Evolutionary conservation across 306 rosid species (phyloP).

Genomic region (Cucumis melo): DNA sequence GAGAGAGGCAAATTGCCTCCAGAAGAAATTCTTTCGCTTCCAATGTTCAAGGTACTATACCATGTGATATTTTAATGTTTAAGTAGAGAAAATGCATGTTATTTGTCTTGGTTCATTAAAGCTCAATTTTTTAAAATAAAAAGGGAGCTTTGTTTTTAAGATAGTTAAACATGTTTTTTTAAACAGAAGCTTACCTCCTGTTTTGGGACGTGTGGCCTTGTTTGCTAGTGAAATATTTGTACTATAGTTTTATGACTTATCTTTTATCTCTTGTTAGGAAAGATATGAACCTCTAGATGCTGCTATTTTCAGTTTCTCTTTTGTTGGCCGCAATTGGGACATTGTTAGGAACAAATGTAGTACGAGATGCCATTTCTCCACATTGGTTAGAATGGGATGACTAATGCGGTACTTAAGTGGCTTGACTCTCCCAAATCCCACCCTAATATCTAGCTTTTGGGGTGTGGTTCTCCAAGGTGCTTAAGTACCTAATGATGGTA

Average conservation of each 20-base stretch:
- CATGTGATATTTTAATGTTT: constrained; percentile 1
- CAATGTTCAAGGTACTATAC: constrained; percentile 74
- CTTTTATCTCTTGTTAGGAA: neutral
- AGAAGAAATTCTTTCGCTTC: constrained; percentile 82
- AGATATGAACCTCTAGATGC: neutral
- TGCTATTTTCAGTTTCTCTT: neutral
- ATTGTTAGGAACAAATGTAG: too few relatives aligned
- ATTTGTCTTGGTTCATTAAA: neutral
- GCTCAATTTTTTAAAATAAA: neutral
- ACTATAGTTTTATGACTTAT: too few relatives aligned
- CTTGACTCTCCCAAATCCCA: too few relatives aligned
- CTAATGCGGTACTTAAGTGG: too few relatives aligned
- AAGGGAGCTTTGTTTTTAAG: neutral
- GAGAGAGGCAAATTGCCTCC: constrained; percentile 70
- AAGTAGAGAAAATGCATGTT: neutral
- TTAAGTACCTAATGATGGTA: too few relatives aligned
- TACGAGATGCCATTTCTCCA: too few relatives aligned
- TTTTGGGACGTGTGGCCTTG: too few relatives aligned
- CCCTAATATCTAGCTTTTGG: too few relatives aligned
- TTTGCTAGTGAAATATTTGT: too few relatives aligned
- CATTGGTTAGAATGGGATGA: too few relatives aligned
- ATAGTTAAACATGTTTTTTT: neutral
- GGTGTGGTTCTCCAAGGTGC: too few relatives aligned
- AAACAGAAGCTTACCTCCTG: neutral
- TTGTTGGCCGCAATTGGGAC: neutral